A percentile compares a stretch with the other conserved stretches of the same genome.
phyloP scores from a whole-genome alignment of 2,329 filamentous ascomycete species.

The Ceratocystis eucalypticola region DNA sequence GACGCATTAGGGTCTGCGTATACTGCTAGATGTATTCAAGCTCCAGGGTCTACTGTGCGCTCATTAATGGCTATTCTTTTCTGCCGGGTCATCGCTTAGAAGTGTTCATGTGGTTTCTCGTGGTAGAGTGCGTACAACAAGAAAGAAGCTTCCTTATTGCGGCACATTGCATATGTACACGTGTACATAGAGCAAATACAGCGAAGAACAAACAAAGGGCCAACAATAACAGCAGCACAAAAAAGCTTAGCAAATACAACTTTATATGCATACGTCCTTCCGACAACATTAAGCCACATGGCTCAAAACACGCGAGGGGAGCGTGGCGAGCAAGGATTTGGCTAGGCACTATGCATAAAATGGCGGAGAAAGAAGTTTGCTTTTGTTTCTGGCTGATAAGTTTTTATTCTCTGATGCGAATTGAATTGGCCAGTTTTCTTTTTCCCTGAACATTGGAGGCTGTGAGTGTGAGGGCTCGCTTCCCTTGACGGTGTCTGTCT shows the following conservation, averaged over 20 bases:
- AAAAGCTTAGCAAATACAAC: slow-evolving; percentile 5
- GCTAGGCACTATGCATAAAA: background rate
- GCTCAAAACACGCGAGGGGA: slow-evolving; percentile 2
- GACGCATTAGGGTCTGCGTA: too few species aligned
- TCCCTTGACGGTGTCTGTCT: too few species aligned
- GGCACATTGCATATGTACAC: slow-evolving; percentile 8
- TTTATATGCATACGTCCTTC: slow-evolving; percentile 6
- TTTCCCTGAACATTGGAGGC: too few species aligned
- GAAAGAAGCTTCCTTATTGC: background rate
- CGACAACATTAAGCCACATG: slow-evolving; percentile 5
- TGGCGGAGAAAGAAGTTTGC: background rate
- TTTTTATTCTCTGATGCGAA: too few species aligned
- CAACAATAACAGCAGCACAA: background rate
- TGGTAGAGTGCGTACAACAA: background rate
- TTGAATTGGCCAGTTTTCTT: too few species aligned
- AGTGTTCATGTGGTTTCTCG: too few species aligned
- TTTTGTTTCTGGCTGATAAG: background rate
- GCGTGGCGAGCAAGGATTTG: slow-evolving; percentile 2
- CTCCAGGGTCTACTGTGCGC: too few species aligned
- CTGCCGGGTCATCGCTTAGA: background rate
- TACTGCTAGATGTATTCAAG: too few species aligned
- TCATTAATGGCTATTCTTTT: background rate
- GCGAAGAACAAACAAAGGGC: background rate
- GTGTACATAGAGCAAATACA: background rate
- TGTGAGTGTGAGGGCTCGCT: too few species aligned